A percentile compares a stretch with the other conserved stretches of the same genome.
Evolutionary conservation across 1,284 basidiomycete species (phyloP).

Genomic region (Ceratobasidium sp.): DNA sequence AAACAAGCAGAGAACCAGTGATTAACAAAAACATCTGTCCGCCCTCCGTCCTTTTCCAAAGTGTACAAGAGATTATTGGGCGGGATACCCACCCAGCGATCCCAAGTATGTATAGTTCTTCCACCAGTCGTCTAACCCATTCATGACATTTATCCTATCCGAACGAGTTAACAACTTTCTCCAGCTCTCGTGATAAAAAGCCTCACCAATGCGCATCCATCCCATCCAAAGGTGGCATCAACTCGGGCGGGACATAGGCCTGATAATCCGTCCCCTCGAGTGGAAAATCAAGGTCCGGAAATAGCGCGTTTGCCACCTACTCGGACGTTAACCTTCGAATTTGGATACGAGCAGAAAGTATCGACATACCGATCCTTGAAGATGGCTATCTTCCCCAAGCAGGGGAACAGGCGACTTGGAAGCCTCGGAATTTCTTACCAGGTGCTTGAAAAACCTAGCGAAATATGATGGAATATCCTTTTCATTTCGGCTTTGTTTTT

Average conservation of each 20-base stretch:
- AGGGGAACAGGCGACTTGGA: constrained; percentile 15
- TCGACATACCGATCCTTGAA: neutral
- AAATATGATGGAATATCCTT: constrained; percentile 35
- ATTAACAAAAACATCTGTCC: neutral
- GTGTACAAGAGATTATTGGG: neutral
- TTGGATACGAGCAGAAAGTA: neutral
- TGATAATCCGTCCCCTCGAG: constrained; percentile 30
- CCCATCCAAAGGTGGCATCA: constrained; percentile 34
- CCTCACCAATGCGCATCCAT: constrained; percentile 35
- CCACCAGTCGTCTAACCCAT: constrained; percentile 35
- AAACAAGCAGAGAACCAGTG: neutral
- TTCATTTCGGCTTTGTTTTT: constrained; percentile 3
- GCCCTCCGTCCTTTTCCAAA: neutral
- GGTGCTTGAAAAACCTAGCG: constrained; percentile 24
- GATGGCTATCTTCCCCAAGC: neutral
- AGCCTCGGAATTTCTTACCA: constrained; percentile 15
- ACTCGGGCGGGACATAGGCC: constrained; percentile 22
- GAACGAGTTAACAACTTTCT: neutral
- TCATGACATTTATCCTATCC: constrained; percentile 29
- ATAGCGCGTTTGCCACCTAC: constrained; percentile 13
- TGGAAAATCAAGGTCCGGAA: constrained; percentile 14
- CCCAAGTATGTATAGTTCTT: constrained; percentile 35
- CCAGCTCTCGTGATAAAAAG: neutral
- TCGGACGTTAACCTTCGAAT: neutral
- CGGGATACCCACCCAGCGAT: constrained; percentile 20